Evolutionary conservation across 139 green algal genomes (phyloP), one percentile per base, ranked within the genome.

Genomic region (Mesotaenium endlicherianum): DNA sequence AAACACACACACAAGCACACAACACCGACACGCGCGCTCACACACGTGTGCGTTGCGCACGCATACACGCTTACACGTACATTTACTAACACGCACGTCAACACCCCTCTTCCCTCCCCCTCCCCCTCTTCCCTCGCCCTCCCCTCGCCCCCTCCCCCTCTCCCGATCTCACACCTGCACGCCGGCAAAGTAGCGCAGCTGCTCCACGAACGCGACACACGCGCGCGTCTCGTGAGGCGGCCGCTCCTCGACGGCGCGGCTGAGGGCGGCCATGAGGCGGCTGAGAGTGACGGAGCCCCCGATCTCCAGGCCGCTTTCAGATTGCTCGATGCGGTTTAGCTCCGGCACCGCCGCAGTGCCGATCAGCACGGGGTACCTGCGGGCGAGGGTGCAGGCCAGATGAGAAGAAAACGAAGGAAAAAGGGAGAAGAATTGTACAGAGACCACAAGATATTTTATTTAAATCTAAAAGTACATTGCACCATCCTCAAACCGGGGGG

Each of bases 141-240:
- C n/a, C n/a, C n/a, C n/a, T n/a, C n/a, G n/a, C n/a, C n/a, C n/a
- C n/a, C n/a, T n/a, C n/a, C n/a, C n/a, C n/a, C n/a, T n/a, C n/a
- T n/a, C n/a, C n/a, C n/a, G n/a, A n/a, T n/a, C n/a, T n/a, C 26
- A 26, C 41, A 79, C 70, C 75, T 82, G 75, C 36, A 40, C 20
- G 17, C 89, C 89, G 3, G 94, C 94, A 92, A 97, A 97, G 90
- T 91, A 97, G 70, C 90, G 83, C 36, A 98, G 93, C 92, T 98
- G 95, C 53, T 95, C 90, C 0, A 90, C 81, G 39, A 98, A 85
- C 2, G 96, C 95, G 3, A 6, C 64, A 67, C 83, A 86, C 44
- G 60, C 58, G n/a, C 40, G 44, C 16, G 75, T 89, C 43, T 89
- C 1, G 91, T 88, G 39, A 87, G 81, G 0, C 20, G 69, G 20